Conservation (phyloP, 371 early-diverging fungal genomes). For the Parasitella parasitica region DNA sequence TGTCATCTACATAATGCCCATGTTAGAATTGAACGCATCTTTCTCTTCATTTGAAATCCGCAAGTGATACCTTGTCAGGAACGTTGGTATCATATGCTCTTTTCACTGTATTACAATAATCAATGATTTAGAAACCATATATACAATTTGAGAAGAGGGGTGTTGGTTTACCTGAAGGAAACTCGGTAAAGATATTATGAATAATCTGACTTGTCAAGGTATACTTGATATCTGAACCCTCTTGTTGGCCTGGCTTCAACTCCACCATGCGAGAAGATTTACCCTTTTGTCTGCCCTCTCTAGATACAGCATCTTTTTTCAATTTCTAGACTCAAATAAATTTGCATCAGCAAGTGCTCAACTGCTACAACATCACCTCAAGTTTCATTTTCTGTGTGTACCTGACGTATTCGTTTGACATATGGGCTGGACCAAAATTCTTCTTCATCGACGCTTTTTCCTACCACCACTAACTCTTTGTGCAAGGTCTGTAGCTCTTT, state of each 20-base stretch:
- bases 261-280: constrained; percentile 81
- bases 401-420: constrained; percentile 49
- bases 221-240: constrained; percentile 82
- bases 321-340: no score
- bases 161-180: constrained; percentile 87
- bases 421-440: constrained; percentile 90
- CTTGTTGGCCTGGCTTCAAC: constrained; percentile 74
- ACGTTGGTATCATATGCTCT: constrained; percentile 84
- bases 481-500: constrained; percentile 73
- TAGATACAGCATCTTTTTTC: constrained; percentile 69
- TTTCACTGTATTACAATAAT: constrained; percentile 53
- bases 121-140: no score
- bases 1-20: constrained; percentile 46
- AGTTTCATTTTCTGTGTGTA: no score
- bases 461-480: constrained; percentile 76
- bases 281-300: constrained; percentile 79
- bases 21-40: background rate
- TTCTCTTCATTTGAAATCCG: background rate
- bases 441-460: constrained; percentile 75
- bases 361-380: no score
- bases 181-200: constrained; percentile 86
- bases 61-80: constrained; percentile 64
- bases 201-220: constrained; percentile 88
- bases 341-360: no score
- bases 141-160: no score